Evolutionary conservation across 768 basidiomycete genomes (phyloP), one percentile per base, ranked within the genome.

Genomic region (Dentipellis fragilis): DNA sequence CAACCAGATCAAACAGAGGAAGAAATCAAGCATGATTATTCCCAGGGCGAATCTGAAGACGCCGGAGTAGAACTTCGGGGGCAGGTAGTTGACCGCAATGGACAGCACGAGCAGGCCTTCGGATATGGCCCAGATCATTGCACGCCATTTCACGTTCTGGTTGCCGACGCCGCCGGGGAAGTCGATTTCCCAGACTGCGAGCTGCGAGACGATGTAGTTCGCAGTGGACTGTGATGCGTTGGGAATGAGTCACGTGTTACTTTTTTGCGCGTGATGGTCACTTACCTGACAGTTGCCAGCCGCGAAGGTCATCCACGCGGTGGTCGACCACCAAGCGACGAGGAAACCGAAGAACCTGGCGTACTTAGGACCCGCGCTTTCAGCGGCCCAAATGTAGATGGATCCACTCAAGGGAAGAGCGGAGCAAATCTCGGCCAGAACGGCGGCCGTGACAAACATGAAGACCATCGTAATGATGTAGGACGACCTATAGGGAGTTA

Each of bases 301-400:
- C 40, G 83, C 77, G 62, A 93, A 95, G 0, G 93, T 94, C 80
- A 92, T 92, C 93, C 93, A 95, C n/a, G 92, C 93, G 1, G 91
- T 93, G 56, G 84, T 85, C 12, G 89, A 76, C 92, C 92, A 95
- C 87, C 89, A 95, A 34, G 92, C 92, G 14, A 93, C 92, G 55
- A 91, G 68, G 71, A 93, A 92, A 0, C 90, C 92, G 60, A 91
- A 80, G 69, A 94, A 87, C 37, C 93, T 78, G 2, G 84, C 90
- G 63, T 89, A 84, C 62, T 89, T 90, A 5, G 84, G 84, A 2
- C 93, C 93, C 4, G 90, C 93, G 64, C 90, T 91, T 65, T 92
- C 92, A 16, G 91, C 92, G 0, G 91, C 89, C 93, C 93, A 95
- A 50, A 93, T 84, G 68, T 94, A 95, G 67, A 96, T 94, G 8